Conservation (phyloP, 768 basidiomycete genomes). For the Neoboletus magnificus region DNA sequence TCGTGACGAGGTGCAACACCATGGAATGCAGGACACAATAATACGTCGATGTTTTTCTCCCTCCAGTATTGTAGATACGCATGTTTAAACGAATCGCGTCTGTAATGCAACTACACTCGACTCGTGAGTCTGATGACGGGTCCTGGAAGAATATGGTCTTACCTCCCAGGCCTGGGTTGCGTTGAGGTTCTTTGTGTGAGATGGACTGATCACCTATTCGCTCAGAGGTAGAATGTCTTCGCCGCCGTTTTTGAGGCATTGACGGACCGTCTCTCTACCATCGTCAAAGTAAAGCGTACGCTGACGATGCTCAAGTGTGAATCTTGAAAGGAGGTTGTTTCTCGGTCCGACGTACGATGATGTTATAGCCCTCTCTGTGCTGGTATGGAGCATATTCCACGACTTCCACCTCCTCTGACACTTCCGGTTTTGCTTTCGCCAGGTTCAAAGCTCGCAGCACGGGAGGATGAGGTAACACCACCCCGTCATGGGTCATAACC, state of each 20-base stretch:
- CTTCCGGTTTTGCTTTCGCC: conserved; percentile 34
- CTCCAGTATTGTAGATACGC: conserved; percentile 38
- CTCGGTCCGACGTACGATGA: conserved; percentile 25
- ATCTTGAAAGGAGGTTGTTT: not conserved
- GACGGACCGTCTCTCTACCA: conserved; percentile 30
- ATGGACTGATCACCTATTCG: conserved; percentile 34
- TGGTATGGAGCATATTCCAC: conserved; percentile 35
- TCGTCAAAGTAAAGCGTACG: conserved; percentile 38
- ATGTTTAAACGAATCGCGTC: conserved; percentile 35
- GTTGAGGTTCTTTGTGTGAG: conserved; percentile 23
- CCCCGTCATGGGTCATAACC: conserved; percentile 34
- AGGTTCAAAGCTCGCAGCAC: conserved; percentile 38
- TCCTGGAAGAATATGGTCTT: not conserved
- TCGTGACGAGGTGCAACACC: conserved; percentile 39
- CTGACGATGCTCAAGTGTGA: conserved; percentile 15
- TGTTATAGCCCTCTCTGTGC: conserved; percentile 32
- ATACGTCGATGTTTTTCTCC: conserved; percentile 37
- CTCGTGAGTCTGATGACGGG: not conserved
- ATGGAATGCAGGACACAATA: conserved; percentile 38
- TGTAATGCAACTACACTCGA: conserved; percentile 22
- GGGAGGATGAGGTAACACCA: conserved; percentile 41
- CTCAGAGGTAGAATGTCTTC: conserved; percentile 36
- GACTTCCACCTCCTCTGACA: conserved; percentile 34
- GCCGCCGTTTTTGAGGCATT: conserved; percentile 24
- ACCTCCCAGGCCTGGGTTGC: conserved; percentile 32